These are phyloP conservation scores for Zasmidium cellare DNA, from an alignment of 2,329 filamentous ascomycete genomes.

Conservation along the genomic window DNA sequence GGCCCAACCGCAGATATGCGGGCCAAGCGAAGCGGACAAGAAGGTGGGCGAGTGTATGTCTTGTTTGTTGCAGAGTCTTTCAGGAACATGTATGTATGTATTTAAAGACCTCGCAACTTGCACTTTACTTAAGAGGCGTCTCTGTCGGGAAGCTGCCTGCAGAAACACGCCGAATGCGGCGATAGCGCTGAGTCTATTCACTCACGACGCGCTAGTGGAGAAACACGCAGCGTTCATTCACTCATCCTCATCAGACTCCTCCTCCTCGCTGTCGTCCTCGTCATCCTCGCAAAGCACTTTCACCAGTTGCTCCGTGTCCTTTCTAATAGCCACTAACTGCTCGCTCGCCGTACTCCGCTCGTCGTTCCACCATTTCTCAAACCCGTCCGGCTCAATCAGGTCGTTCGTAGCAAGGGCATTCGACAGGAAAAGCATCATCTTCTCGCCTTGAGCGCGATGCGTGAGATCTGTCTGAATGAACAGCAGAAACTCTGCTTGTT, in stretches of 20 bases:
- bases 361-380: slow-evolving; percentile 86
- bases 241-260: slow-evolving; percentile 42
- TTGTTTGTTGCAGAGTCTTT: no score
- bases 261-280: slow-evolving; percentile 64
- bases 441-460: slow-evolving; percentile 62
- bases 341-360: slow-evolving; percentile 66
- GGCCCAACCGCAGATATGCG: no score
- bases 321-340: slow-evolving; percentile 68
- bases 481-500: slow-evolving; percentile 83
- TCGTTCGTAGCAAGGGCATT: slow-evolving; percentile 86
- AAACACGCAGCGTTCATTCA: no score
- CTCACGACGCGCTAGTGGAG: no score
- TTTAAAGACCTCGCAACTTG: no score
- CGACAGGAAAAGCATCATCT: slow-evolving; percentile 72
- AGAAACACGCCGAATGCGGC: no score
- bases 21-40: no score
- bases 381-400: slow-evolving; percentile 83
- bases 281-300: slow-evolving; percentile 76
- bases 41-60: no score
- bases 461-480: slow-evolving; percentile 78
- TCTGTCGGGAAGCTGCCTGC: no score
- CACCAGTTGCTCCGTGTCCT: slow-evolving; percentile 74
- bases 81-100: no score
- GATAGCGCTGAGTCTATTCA: no score
- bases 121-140: no score